These are phyloP conservation scores for Scleroderma citrinum DNA, from an alignment of 768 basidiomycete species.

Conservation along the genomic window DNA sequence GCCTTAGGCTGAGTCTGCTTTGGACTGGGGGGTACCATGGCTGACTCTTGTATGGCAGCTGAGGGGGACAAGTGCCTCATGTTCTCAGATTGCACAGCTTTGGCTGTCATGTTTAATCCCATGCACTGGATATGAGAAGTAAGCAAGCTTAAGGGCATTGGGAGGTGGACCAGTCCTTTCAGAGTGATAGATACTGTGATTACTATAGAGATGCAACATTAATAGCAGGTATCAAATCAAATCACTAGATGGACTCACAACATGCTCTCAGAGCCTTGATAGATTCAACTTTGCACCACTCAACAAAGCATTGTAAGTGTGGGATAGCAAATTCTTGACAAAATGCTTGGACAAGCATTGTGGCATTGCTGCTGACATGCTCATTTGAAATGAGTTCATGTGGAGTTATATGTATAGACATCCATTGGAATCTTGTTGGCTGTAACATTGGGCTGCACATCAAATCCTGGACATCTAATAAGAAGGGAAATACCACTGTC, in stretches of 20 bases:
- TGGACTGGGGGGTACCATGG: no score
- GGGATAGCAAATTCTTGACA: conserved; percentile 5
- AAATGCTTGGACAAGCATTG: conserved; percentile 4
- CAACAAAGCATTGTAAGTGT: conserved; percentile 1
- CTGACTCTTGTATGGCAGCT: no score
- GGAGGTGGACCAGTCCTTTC: no score
- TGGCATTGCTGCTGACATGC: neutral
- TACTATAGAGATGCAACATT: no score
- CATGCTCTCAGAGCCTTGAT: neutral
- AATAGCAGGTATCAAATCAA: no score
- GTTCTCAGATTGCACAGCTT: no score
- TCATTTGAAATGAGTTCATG: neutral
- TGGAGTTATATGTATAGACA: conserved; percentile 4
- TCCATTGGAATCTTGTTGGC: neutral
- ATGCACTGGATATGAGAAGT: no score
- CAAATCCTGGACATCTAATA: conserved; percentile 2
- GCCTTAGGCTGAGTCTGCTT: no score
- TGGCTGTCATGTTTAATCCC: no score
- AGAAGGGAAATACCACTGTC: conserved; percentile 5
- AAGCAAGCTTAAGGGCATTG: no score
- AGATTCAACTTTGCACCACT: conserved; percentile 1
- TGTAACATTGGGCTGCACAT: neutral
- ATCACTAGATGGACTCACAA: neutral
- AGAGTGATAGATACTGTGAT: no score
- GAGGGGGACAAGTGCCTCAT: no score